Base-by-base conservation (phyloP, 2,329 filamentous ascomycete genomes). In the Xylaria sp. region DNA sequence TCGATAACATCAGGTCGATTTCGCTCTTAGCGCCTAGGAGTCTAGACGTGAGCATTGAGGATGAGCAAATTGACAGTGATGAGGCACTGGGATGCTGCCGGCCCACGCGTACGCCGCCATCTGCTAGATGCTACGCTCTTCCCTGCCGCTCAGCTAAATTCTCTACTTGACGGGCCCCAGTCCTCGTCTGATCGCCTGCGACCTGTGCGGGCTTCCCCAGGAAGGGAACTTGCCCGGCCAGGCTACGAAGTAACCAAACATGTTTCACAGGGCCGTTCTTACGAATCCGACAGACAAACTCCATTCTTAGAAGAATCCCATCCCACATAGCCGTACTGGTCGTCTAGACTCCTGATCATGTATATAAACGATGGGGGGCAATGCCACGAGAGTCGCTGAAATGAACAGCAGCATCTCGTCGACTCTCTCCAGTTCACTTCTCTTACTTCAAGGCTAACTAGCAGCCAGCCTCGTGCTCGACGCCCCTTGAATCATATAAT, bases 291-390 rank as follows among this genome's bases (percentile, higher is more conserved):
- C 9, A 34, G n/a, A n/a, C n/a, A n/a, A n/a, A 34, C 29, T 34
- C 11, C 6, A 34, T 34, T 13, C 4, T 13, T 13, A 34, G 11
- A 13, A 34, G 11, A n/a, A 34, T 34, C 9, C 11, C 16, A 34
- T 34, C 9, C 16, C 8, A 13, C 9, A 34, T 13, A 13, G 16
- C 16, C 5, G 39, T 6, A 39, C 24, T 43, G 26, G 7, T 5
- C 20, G 26, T 16, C 37, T 21, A 39, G 42, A 39, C 21, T 41
- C 39, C 47, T 43, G 6, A 45, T 34, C 6, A 34, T 34, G 11
- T 39, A 48, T 57, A 62, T 62, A 62, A 60, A 42, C 55, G n/a
- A 52, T 45, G 26, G 26, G 18, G 37, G 29, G 26, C 11, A 42
- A 17, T 17, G 20, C 39, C 47, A 17, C 38, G 16, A 39, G n/a